Conservation (phyloP, 2,329 filamentous ascomycete genomes). For the Chaetothyriales sp. region DNA sequence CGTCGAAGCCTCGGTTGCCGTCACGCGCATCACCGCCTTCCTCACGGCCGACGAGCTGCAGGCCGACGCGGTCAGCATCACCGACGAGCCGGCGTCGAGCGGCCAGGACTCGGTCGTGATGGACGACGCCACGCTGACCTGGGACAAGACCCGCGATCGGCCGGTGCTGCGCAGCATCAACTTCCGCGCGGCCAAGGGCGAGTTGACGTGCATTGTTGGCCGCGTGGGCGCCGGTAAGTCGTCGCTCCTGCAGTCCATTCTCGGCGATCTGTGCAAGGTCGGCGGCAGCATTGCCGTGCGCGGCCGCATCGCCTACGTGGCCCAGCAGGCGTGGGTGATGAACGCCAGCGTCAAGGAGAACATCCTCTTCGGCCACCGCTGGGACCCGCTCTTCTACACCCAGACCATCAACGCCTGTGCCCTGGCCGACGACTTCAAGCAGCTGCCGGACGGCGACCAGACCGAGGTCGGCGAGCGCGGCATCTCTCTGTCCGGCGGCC, state of each 20-base stretch:
- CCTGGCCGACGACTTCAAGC: conserved; percentile 75
- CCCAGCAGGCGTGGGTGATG: conserved; percentile 91
- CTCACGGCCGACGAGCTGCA: conserved; percentile 84
- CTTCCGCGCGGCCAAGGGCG: conserved; percentile 80
- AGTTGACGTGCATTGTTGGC: conserved; percentile 83
- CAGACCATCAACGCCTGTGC: conserved; percentile 85
- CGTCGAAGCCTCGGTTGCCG: conserved; percentile 89
- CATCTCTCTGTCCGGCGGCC: conserved; percentile 88
- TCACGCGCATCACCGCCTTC: conserved; percentile 70
- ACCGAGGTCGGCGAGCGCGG: conserved; percentile 94
- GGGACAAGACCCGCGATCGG: conserved; percentile 65
- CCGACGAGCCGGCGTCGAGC: conserved; percentile 53
- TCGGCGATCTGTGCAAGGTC: conserved; percentile 85
- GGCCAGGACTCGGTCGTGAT: conserved; percentile 82
- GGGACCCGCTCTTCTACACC: conserved; percentile 88
- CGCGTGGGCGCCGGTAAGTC: conserved; percentile 93
- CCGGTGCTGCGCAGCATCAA: conserved; percentile 68
- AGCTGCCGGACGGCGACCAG: conserved; percentile 87
- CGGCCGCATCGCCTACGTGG: conserved; percentile 77
- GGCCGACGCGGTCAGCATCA: conserved; percentile 57
- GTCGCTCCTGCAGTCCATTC: conserved; percentile 71
- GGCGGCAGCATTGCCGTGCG: conserved; percentile 71
- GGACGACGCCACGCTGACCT: conserved; percentile 77
- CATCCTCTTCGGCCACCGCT: conserved; percentile 89
- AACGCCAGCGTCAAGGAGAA: conserved; percentile 96